Percentiles rank a stretch among this genome's conserved stretches.
Conservation (phyloP, 768 basidiomycete genomes). For the Coprinopsis strossmayeri region DNA sequence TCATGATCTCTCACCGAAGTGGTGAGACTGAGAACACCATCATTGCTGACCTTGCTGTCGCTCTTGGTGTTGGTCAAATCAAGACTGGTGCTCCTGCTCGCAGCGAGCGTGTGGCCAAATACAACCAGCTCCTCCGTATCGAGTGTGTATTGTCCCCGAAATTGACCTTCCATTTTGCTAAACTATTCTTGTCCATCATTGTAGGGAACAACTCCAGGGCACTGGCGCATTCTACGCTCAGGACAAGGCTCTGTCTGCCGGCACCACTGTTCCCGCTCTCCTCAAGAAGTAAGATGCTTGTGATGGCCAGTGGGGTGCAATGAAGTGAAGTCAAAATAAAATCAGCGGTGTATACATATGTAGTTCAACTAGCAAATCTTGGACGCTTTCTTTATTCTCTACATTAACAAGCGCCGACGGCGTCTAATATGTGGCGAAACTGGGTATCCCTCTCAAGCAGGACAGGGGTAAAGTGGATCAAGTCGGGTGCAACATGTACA, state of each 20-base stretch:
- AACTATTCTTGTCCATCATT: slow-evolving; percentile 8
- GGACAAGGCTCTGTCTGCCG: slow-evolving; percentile 72
- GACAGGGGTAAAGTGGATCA: no score
- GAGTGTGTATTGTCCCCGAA: slow-evolving; percentile 57
- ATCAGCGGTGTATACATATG: no score
- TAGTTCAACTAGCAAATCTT: no score
- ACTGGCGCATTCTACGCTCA: slow-evolving; percentile 68
- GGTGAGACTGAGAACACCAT: slow-evolving; percentile 98
- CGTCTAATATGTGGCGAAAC: no score
- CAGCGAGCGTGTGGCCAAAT: slow-evolving; percentile 94
- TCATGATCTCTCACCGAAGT: slow-evolving; percentile 99
- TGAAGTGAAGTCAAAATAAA: neutral
- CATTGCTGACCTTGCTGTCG: slow-evolving; percentile 94
- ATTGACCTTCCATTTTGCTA: neutral
- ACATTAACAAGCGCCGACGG: no score
- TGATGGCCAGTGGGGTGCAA: neutral
- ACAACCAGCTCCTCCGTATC: slow-evolving; percentile 85
- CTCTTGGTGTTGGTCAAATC: slow-evolving; percentile 89
- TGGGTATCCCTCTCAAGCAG: no score
- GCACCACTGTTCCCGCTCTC: slow-evolving; percentile 64
- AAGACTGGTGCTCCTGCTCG: slow-evolving; percentile 98
- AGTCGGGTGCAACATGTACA: no score
- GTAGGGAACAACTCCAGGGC: slow-evolving; percentile 49
- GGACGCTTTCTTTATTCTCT: no score
- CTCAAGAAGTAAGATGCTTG: slow-evolving; percentile 47